Base-by-base conservation (phyloP, 2,329 filamentous ascomycete genomes). In the Cladosporium cucumerinum region DNA sequence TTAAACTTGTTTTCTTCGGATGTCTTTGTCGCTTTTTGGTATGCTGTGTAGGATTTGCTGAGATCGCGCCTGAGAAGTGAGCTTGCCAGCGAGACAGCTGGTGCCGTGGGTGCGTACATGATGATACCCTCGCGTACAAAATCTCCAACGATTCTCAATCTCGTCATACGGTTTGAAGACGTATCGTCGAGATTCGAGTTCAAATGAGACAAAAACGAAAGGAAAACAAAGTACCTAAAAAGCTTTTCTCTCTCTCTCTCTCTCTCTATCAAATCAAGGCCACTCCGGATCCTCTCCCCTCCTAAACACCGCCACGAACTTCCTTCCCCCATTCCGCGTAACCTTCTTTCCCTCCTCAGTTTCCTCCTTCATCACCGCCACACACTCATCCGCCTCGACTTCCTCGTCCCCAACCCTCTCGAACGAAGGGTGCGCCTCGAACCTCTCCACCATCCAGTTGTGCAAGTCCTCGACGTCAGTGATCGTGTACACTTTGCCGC, bases 341-440 rank as follows among this genome's bases (percentile, higher is more conserved):
- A 99, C 95, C 81, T 99, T 99, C 82, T 97, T 97, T 36, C 93
- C 92, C 81, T 99, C 96, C 78, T 99, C 95, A 3, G 96, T 99
- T 80, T 95, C 93, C 39, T 84, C 85, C 73, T 81, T 84, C 91
- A 95, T 96, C 62, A 90, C 82, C 64, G 79, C 79, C 7, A 94
- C 90, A 74, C 89, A 92, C 68, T 86, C 83, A 75, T 94, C 90
- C 70, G 87, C 83, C 67, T 92, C 89, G 70, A 87, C 83, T 67
- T 92, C 89, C 67, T 68, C 69, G 43, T 69, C 69, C 0, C 83
- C 71, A 5, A 97, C 82, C 67, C 92, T 83, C 79, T 92, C 90
- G 78, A 96, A 98, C 57, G 90, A 85, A 18, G 87, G 87, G 75
- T 93, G 90, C 30, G 84, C 85, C 64, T 89, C 86, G 71, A 98